Conservation (phyloP, 208 protist genomes). For the Crithidia mellificae region DNA sequence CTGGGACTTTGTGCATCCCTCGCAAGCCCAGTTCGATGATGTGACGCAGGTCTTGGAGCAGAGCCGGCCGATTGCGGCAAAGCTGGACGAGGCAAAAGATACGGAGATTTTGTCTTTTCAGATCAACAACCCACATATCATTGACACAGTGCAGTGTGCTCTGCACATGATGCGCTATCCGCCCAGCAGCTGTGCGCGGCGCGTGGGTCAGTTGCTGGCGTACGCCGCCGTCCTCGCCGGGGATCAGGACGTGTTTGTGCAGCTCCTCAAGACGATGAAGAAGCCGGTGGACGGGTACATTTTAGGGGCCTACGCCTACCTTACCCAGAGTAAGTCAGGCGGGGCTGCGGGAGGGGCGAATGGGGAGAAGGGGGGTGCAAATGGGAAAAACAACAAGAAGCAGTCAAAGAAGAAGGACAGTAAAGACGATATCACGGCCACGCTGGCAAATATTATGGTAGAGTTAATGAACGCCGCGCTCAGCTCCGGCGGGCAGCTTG, state of each 20-base stretch:
- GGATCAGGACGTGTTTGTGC: constrained; percentile 82
- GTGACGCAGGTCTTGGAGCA: constrained; percentile 86
- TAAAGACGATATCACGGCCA: constrained; percentile 72
- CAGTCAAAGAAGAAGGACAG: constrained; percentile 35
- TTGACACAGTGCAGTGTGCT: constrained; percentile 88
- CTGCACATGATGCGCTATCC: constrained; percentile 87
- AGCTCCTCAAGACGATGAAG: constrained; percentile 91
- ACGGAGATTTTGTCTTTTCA: constrained; percentile 71
- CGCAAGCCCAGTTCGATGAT: constrained; percentile 80
- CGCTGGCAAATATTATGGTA: constrained; percentile 78
- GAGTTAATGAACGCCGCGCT: constrained; percentile 89
- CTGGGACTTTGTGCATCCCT: constrained; percentile 86
- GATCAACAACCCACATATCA: constrained; percentile 78
- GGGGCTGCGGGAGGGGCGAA: constrained; percentile 19
- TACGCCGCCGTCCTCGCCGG: constrained; percentile 74
- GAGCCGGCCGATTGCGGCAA: constrained; percentile 72
- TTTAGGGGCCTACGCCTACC: constrained; percentile 76
- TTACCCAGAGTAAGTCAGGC: constrained; percentile 65
- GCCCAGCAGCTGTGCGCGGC: constrained; percentile 57
- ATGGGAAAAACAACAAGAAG: constrained; percentile 35
- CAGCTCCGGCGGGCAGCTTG: constrained; percentile 84
- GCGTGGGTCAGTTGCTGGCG: constrained; percentile 82
- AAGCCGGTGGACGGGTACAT: constrained; percentile 87
- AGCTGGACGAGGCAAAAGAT: constrained; percentile 78
- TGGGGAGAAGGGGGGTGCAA: constrained; percentile 14